Conservation (phyloP, 306 rosid genomes). For the Luffa acutangula region DNA sequence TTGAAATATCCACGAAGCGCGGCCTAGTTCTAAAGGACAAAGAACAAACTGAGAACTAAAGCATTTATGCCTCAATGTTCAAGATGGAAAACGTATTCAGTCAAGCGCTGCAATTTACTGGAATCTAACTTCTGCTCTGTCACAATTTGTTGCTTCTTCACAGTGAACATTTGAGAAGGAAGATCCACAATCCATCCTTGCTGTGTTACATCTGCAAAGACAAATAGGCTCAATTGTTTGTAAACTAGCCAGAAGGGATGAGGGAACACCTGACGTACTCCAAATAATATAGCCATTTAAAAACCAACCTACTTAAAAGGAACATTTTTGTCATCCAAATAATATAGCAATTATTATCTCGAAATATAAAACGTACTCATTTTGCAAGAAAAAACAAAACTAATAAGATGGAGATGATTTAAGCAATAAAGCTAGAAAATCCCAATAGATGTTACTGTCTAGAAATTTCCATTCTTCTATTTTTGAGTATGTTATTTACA, state of each 20-base stretch:
- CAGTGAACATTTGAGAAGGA: constrained; percentile 65
- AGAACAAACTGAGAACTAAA: not conserved
- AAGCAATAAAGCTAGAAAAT: too few relatives aligned
- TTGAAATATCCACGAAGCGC: not conserved
- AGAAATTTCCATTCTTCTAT: not conserved
- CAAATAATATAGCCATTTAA: not conserved
- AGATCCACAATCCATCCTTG: constrained; percentile 76
- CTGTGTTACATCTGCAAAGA: constrained; percentile 41
- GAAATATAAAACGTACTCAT: not conserved
- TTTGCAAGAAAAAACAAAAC: not conserved
- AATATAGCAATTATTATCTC: not conserved
- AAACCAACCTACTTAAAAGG: not conserved
- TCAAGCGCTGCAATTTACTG: constrained; percentile 74
- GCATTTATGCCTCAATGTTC: constrained; percentile 44
- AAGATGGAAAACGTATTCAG: constrained; percentile 82
- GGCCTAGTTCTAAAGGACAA: not conserved
- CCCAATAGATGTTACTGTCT: not conserved
- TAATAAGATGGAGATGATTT: not conserved
- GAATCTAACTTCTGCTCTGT: constrained; percentile 77
- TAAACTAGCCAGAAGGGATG: not conserved
- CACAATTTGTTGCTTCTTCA: constrained; percentile 57
- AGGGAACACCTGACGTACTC: not conserved
- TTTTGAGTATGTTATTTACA: not conserved
- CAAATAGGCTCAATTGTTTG: not conserved
- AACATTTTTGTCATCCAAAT: too few relatives aligned